phyloP scores from a whole-genome alignment of 495 filamentous ascomycete species.

The Aspergillus funiculosus region DNA sequence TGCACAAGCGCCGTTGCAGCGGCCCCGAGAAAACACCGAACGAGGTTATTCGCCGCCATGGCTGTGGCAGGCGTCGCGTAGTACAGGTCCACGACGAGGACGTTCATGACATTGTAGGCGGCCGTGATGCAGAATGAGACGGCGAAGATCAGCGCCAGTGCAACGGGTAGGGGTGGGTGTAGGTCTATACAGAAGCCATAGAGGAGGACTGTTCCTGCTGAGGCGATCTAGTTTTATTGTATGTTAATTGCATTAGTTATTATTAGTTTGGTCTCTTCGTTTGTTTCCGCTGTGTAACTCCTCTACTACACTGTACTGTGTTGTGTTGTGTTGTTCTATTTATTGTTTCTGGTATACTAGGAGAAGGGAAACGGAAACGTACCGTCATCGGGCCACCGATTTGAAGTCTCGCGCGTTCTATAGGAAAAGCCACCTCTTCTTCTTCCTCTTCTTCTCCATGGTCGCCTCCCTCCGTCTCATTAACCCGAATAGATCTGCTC shows the following conservation, averaged over 20 bases:
- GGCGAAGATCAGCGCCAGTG: slow-evolving; percentile 49
- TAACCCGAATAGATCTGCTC: too few species aligned
- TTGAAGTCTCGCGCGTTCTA: slow-evolving; percentile 40
- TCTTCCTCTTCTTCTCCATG: slow-evolving; percentile 38
- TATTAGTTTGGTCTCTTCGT: neutral
- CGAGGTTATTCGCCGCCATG: slow-evolving; percentile 65
- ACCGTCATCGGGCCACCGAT: slow-evolving; percentile 34
- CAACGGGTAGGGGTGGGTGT: slow-evolving; percentile 38
- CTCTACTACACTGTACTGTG: too few species aligned
- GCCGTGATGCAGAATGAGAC: slow-evolving; percentile 49
- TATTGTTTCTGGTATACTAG: neutral
- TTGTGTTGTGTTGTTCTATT: too few species aligned
- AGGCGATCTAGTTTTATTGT: slow-evolving; percentile 14
- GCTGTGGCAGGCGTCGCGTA: slow-evolving; percentile 54
- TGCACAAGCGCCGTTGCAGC: slow-evolving; percentile 53
- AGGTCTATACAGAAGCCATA: slow-evolving; percentile 16
- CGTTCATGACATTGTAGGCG: slow-evolving; percentile 42
- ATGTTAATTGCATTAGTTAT: neutral
- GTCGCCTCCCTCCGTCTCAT: slow-evolving; percentile 21
- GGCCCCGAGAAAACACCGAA: slow-evolving; percentile 60
- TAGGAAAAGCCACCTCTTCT: slow-evolving; percentile 34
- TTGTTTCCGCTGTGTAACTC: too few species aligned
- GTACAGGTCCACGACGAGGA: slow-evolving; percentile 56
- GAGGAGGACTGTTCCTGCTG: slow-evolving; percentile 11
- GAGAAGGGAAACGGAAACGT: neutral